These are phyloP conservation scores for Malus orientalis DNA, from an alignment of 306 rosid species.

Conservation along the genomic window DNA sequence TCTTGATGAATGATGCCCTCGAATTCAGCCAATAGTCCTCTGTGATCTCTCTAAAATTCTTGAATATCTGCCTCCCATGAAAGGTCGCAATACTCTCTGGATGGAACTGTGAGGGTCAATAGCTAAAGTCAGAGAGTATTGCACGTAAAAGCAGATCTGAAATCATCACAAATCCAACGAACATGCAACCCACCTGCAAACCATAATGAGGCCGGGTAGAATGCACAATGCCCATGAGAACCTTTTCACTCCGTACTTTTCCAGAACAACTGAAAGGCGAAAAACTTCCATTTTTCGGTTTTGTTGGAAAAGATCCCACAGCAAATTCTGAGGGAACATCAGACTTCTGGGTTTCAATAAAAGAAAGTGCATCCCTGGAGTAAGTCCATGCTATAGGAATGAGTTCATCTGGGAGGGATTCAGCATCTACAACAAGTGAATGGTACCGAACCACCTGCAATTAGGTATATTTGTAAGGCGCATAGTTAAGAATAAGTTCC, in stretches of 20 bases:
- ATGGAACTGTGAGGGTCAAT: conserved; percentile 75
- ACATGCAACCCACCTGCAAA: conserved; percentile 62
- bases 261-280: conserved; percentile 20
- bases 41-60: conserved; percentile 79
- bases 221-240: conserved; percentile 91
- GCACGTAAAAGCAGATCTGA: conserved; percentile 7
- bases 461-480: conserved; percentile 9
- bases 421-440: conserved; percentile 82
- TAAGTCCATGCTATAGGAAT: conserved; percentile 97
- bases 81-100: conserved; percentile 95
- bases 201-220: conserved; percentile 93
- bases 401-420: conserved; percentile 77
- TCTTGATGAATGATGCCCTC: conserved; percentile 31
- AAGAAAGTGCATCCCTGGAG: conserved; percentile 51
- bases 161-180: conserved; percentile 11
- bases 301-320: conserved; percentile 24
- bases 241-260: conserved; percentile 27
- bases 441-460: conserved; percentile 97
- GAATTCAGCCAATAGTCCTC: conserved; percentile 66
- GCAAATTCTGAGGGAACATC: conserved; percentile 25
- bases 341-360: conserved; percentile 34
- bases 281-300: conserved; percentile 28
- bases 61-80: conserved; percentile 78
- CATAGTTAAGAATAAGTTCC: neutral
- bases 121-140: conserved; percentile 20